phyloP scores from a whole-genome alignment of 306 rosid genomes.

The Sechiopsis laciniata region DNA sequence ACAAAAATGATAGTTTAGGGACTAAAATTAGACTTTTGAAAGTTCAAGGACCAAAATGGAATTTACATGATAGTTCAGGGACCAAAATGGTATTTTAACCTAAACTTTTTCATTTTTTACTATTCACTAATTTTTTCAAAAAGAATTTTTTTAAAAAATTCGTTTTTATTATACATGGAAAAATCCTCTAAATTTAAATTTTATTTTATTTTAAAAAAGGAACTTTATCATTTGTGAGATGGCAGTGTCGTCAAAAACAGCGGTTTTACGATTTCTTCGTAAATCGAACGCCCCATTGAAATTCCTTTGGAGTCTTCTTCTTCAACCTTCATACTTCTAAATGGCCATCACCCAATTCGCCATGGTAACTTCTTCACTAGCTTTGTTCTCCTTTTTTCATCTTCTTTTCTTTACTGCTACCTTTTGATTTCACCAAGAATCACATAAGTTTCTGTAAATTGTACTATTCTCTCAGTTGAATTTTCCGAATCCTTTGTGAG shows the following conservation, averaged over 20 bases:
- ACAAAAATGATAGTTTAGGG: too few relatives aligned
- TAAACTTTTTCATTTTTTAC: too few relatives aligned
- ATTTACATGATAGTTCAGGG: too few relatives aligned
- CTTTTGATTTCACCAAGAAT: not conserved
- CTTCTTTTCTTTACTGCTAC: not conserved
- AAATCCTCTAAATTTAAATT: too few relatives aligned
- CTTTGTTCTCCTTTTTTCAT: not conserved
- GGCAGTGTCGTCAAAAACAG: not conserved
- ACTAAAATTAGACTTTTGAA: too few relatives aligned
- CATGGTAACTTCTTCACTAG: conserved; percentile 47
- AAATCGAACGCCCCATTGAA: not conserved
- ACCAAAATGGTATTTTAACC: too few relatives aligned
- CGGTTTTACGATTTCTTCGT: not conserved
- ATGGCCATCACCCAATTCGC: conserved; percentile 82
- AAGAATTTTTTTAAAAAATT: too few relatives aligned
- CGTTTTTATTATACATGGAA: too few relatives aligned
- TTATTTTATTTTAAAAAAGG: too few relatives aligned
- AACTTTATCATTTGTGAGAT: not conserved
- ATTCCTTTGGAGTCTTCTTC: not conserved
- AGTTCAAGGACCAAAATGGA: too few relatives aligned
- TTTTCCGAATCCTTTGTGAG: not conserved
- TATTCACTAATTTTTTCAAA: too few relatives aligned
- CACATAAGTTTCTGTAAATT: not conserved
- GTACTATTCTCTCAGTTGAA: not conserved
- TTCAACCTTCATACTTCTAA: not conserved